These are phyloP conservation scores for Fusarium sp. DNA, from an alignment of 2,329 filamentous ascomycete species.

Conservation along the genomic window DNA sequence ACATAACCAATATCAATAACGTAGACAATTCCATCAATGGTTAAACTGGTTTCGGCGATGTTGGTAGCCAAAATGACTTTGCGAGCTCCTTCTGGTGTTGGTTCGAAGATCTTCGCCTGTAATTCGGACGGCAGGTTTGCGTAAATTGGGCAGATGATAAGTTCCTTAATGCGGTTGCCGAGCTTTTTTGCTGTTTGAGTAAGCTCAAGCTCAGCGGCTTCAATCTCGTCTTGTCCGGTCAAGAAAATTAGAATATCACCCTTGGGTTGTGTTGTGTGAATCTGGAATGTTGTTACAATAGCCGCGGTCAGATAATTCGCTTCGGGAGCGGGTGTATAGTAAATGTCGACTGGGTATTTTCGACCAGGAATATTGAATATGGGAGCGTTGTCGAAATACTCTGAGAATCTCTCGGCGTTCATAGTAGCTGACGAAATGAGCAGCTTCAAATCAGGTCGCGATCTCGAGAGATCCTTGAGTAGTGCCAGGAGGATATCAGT, in stretches of 20 bases:
- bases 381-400: conserved; percentile 90
- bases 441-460: conserved; percentile 84
- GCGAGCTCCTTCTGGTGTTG: conserved; percentile 81
- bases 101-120: conserved; percentile 93
- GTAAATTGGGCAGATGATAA: conserved; percentile 93
- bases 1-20: conserved; percentile 96
- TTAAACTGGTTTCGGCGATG: conserved; percentile 94
- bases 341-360: conserved; percentile 87
- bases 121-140: conserved; percentile 90
- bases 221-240: conserved; percentile 96
- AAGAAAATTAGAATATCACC: conserved; percentile 96
- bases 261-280: conserved; percentile 83
- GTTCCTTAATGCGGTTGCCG: conserved; percentile 81
- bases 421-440: conserved; percentile 95
- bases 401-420: conserved; percentile 89
- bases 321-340: conserved; percentile 89
- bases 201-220: conserved; percentile 83
- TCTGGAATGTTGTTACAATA: conserved; percentile 93
- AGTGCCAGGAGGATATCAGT: conserved; percentile 91
- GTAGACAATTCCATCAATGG: conserved; percentile 94
- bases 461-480: conserved; percentile 85
- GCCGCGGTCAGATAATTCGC: conserved; percentile 92
- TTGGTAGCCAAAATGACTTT: conserved; percentile 97
- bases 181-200: conserved; percentile 87
- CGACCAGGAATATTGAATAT: conserved; percentile 95